Evolutionary conservation across 345 rosid species (phyloP).

Genomic region (Gossypium raimondii): DNA sequence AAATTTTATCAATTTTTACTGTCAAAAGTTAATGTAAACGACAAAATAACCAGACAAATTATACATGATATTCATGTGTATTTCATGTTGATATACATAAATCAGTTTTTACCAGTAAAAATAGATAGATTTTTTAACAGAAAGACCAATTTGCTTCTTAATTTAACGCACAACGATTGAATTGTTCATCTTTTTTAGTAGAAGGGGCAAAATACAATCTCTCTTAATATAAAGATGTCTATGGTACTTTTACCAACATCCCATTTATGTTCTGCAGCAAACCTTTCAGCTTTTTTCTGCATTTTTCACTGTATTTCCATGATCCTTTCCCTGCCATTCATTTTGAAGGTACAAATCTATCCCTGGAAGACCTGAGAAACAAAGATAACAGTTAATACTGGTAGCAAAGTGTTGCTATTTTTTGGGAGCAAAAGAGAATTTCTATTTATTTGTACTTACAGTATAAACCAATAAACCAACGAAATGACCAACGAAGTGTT

Average conservation of each 20-base stretch:
- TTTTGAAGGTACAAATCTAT: not conserved
- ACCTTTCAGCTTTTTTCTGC: not conserved
- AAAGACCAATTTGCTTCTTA: no score
- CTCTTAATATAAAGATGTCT: no score
- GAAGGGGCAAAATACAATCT: no score
- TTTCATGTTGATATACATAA: rapidly evolving
- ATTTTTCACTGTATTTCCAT: not conserved
- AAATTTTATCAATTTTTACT: rapidly evolving
- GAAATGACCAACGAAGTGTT: not conserved
- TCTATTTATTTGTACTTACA: not conserved
- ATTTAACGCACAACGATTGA: no score
- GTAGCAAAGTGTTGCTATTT: not conserved
- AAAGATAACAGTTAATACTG: not conserved
- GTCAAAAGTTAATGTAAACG: rapidly evolving
- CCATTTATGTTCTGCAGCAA: no score
- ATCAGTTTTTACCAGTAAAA: no score
- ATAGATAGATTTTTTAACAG: no score
- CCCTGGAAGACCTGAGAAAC: not conserved
- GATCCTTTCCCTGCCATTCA: not conserved
- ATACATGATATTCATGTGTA: no score
- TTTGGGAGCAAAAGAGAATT: no score
- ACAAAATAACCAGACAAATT: no score
- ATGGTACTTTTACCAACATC: no score
- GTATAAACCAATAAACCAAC: not conserved
- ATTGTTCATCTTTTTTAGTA: no score